Evolutionary conservation across 2,329 filamentous ascomycete species (phyloP).

Genomic region (Lasiodiplodia sp.): DNA sequence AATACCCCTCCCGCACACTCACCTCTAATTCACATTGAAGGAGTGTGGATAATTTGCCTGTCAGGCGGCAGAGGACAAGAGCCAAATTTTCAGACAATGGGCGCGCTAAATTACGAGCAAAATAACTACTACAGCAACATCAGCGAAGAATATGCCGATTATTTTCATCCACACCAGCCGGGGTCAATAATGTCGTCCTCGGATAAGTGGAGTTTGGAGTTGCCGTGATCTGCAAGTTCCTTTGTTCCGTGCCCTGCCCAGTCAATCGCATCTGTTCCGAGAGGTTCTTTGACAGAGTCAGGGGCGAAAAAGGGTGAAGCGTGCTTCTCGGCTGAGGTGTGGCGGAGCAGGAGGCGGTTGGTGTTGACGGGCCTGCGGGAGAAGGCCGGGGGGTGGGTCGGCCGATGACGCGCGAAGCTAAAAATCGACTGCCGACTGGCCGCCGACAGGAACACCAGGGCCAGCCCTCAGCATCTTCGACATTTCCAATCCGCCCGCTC

Average conservation of each 20-base stretch:
- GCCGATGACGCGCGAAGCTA: conserved; percentile 27
- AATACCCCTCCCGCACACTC: too few species aligned
- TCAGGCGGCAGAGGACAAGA: too few species aligned
- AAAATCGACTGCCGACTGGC: conserved; percentile 23
- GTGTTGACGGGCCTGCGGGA: conserved; percentile 14
- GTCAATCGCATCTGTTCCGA: neutral
- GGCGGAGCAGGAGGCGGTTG: conserved; percentile 5
- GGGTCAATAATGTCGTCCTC: neutral
- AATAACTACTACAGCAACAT: too few species aligned
- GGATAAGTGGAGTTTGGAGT: neutral
- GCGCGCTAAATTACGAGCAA: too few species aligned
- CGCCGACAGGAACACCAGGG: conserved; percentile 19
- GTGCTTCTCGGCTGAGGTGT: neutral
- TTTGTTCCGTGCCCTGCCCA: neutral
- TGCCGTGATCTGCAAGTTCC: neutral
- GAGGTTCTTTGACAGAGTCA: neutral
- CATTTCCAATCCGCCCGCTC: conserved; percentile 19
- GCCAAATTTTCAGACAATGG: too few species aligned
- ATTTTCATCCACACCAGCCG: too few species aligned
- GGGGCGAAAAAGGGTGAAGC: neutral
- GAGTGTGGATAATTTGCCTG: too few species aligned
- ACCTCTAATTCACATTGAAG: too few species aligned
- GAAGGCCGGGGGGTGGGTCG: neutral
- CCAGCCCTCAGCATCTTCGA: conserved; percentile 11
- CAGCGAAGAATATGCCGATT: too few species aligned